Conservation (phyloP, 805 yeast species). For the Sungouiella blattae region DNA sequence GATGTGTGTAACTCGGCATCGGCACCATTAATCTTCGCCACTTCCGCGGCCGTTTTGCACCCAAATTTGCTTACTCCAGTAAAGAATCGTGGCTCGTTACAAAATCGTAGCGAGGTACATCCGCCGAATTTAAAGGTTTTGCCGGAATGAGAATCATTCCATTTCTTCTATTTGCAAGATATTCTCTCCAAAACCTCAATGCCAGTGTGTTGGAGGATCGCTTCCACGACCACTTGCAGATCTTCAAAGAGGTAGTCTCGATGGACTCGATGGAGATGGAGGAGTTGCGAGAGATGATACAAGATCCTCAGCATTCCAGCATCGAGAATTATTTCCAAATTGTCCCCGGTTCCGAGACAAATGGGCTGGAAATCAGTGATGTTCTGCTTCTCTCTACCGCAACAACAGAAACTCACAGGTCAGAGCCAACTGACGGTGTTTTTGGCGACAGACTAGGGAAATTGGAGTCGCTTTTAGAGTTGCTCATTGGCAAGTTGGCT, state of each 20-base stretch:
- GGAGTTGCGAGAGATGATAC: not conserved
- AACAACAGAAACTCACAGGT: not conserved
- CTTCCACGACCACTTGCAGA: conserved; percentile 3
- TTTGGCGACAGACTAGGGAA: not conserved
- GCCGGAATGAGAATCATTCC: too few species aligned
- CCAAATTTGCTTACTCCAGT: too few species aligned
- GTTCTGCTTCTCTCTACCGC: not conserved
- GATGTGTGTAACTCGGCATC: too few species aligned
- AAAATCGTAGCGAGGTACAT: too few species aligned
- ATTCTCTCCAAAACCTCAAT: too few species aligned
- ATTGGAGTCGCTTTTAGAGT: not conserved
- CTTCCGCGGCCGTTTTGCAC: too few species aligned
- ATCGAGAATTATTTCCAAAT: too few species aligned
- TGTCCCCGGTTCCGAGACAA: not conserved
- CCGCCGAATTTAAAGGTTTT: too few species aligned
- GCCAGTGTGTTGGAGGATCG: conserved; percentile 1
- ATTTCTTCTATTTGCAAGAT: too few species aligned
- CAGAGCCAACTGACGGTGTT: not conserved
- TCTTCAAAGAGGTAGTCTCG: conserved; percentile 1
- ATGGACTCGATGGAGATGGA: not conserved
- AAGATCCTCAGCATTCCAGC: not conserved
- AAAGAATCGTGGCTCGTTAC: too few species aligned
- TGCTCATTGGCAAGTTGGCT: not conserved
- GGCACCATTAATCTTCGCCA: too few species aligned
- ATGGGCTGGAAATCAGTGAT: not conserved